Base-by-base conservation (phyloP, 352 stramenopile species). In the Phytophthora constricta region DNA sequence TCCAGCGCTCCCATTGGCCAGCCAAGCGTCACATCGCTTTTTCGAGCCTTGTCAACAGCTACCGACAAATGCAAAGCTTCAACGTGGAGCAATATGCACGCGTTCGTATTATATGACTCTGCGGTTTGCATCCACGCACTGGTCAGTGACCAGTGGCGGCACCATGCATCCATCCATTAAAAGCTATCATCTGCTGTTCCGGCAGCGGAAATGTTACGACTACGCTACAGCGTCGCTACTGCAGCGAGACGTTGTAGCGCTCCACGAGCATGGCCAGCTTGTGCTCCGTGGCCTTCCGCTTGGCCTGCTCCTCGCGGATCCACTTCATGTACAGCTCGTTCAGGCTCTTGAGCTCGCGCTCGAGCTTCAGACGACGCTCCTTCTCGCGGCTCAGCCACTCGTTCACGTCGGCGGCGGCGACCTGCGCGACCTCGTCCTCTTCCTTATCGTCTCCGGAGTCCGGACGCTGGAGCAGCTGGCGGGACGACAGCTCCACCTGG, bases 301-400 rank as follows among this genome's bases (percentile, higher is more conserved):
- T 93, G 20, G 65, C 76, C 63, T 92, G 84, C 70, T 95, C 87
- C 37, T 93, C 80, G 19, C 82, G 82, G 63, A 95, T 90, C 87
- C 87, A 95, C 13, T 77, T 72, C 85, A 92, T 93, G 71, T 93
- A 95, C 61, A 93, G 62, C 7, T 91, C 80, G 55, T 92, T 92
- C 49, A 95, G 67, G 41, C 79, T 90, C 67, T 92, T 92, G 20
- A 95, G 65, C 55, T 95, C 85, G 37, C 86, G 78, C 61, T 95
- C 87, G 22, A 95, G 56, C 74, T 93, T 90, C 51, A 65, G 17
- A 3, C 84, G 85, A 19, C 82, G 84, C 23, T 92, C 82, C 57
- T 91, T 88, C 67, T 95, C 85, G 14, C 82, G 70, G 20, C 75
- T 72, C 43, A 93, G 72, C 85, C 80, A 93, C 37, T 89, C 76